Base-by-base conservation (phyloP, 148 eudicot genomes). In the Chenopodium quinoa region DNA sequence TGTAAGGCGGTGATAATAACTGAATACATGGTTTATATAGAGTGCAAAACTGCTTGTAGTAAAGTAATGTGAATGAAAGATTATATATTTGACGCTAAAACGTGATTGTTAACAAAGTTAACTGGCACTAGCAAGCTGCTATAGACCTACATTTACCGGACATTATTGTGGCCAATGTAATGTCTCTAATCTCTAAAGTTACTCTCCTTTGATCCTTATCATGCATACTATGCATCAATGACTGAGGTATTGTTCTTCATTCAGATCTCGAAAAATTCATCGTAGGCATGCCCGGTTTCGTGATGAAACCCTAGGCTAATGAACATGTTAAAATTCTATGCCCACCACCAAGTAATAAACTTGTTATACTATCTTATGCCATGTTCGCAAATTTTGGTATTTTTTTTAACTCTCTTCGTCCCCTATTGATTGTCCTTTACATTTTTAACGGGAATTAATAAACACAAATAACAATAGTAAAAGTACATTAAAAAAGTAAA, bases 1-100 rank as follows among this genome's bases (percentile, higher is more conserved):
- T 73, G 79, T 77, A 80, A 80, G 81, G 47, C 72, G 76, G 56
- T 76, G 84, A 31, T 54, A 64, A 76, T 40, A 40, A 12, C 23
- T 14, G 32, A 69, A 46, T 80, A 71, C 75, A 72, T 52, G 56
- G 73, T 77, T 40, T 63, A 76, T 62, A 71, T 23, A 75, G 47
- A 77, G 70, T 54, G 60, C 27, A 67, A 40, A 82, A 25, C 78
- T 71, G 75, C 77, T 66, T 22, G 54, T 52, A 77, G 44, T 76
- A 66, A 71, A 66, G 84, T 77, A 27, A 69, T 78, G 31, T 66
- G 79, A 77, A 81, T 66, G 78, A 19, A 74, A 34, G 58, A 73
- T 47, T 73, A 73, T 73, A 48, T 73, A 73, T 73, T 25, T 73
- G 52, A 10, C 13, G 19, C 20, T 48, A 25, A 23, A 47, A 19